Base-by-base conservation (phyloP, 768 basidiomycete genomes). In the Butyriboletus loyo region DNA sequence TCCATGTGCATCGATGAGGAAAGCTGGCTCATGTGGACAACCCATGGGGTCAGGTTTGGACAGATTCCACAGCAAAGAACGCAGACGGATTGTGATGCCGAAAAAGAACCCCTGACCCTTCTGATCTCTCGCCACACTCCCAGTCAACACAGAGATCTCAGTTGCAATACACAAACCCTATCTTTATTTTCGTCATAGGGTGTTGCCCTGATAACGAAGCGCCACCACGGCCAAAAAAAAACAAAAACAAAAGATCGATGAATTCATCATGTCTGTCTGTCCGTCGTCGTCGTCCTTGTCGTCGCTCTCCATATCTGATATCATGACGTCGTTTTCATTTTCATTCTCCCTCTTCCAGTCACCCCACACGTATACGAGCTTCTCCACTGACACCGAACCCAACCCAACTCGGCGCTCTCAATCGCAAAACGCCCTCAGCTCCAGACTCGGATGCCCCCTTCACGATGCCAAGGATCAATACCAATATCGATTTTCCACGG, bases 351-450 rank as follows among this genome's bases (percentile, higher is more conserved):
- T n/a, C n/a, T 5, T 45, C 17, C 49, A 19, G 13, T 19, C 24
- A 10, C n/a, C 3, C 38, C 24, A 3, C 30, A 25, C 19, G 27
- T 27, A 28, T 17, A 14, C n/a, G 11, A 13, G 17, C 50, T 50
- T 31, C 32, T 31, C 13, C 17, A 27, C 3, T 17, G 3, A 10
- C 21, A 22, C 21, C 14, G 42, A 27, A 8, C 27, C 27, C 27
- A 27, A 27, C 27, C 36, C 5, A 34, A 41, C 34, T 9, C 24
- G 24, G 14, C 30, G 7, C 32, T 28, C 17, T 55, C 54, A 49
- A 49, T 49, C 54, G 54, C 54, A 57, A 50, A 55, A 55, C 54
- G 1, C 49, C 51, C 51, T 52, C 51, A 51, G 3, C 21, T 2
- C 35, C 50, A 4, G 34, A 50, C 28, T 28, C 19, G 27, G 50